Percentiles rank a stretch among this genome's conserved stretches.
Evolutionary conservation across 805 yeast genomes (phyloP).

Genomic region (Candida fluviatilis): DNA sequence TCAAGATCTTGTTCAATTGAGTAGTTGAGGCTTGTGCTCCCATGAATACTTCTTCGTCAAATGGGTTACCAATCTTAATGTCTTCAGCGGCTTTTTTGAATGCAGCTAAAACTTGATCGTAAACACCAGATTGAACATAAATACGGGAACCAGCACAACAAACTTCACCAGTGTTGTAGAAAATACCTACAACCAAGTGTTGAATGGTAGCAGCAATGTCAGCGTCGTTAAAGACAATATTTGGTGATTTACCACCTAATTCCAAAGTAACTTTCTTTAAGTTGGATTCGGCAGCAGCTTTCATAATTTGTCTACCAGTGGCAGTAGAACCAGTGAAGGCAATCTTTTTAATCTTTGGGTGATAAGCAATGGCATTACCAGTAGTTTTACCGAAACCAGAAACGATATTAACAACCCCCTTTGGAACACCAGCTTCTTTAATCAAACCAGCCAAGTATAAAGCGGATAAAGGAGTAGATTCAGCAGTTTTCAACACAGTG

Average conservation of each 20-base stretch:
- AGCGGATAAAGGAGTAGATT: slow-evolving; percentile 87
- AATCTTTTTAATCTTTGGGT: slow-evolving; percentile 79
- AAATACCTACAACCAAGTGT: slow-evolving; percentile 76
- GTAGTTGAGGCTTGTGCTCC: slow-evolving; percentile 88
- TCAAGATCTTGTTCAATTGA: slow-evolving; percentile 75
- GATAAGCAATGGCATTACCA: slow-evolving; percentile 76
- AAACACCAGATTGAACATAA: slow-evolving; percentile 79
- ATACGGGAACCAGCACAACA: slow-evolving; percentile 94
- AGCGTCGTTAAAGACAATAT: slow-evolving; percentile 83
- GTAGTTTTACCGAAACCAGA: slow-evolving; percentile 84
- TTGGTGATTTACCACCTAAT: slow-evolving; percentile 96
- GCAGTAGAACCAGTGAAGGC: slow-evolving; percentile 96
- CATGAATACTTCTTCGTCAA: slow-evolving; percentile 71
- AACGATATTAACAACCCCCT: slow-evolving; percentile 84
- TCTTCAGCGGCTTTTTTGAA: slow-evolving; percentile 55
- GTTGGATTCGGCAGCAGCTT: slow-evolving; percentile 71
- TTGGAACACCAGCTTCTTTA: slow-evolving; percentile 83
- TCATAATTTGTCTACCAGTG: slow-evolving; percentile 80
- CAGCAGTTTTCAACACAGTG: slow-evolving; percentile 85
- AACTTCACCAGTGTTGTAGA: slow-evolving; percentile 92
- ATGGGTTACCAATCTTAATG: slow-evolving; percentile 78
- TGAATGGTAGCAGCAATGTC: slow-evolving; percentile 72
- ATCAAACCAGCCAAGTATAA: slow-evolving; percentile 65
- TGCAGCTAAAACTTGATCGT: slow-evolving; percentile 68
- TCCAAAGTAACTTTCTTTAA: slow-evolving; percentile 91